A percentile compares a stretch with the other conserved stretches of the same genome.
Evolutionary conservation across 345 rosid genomes (phyloP).

Genomic region (Dipteronia dyeriana): DNA sequence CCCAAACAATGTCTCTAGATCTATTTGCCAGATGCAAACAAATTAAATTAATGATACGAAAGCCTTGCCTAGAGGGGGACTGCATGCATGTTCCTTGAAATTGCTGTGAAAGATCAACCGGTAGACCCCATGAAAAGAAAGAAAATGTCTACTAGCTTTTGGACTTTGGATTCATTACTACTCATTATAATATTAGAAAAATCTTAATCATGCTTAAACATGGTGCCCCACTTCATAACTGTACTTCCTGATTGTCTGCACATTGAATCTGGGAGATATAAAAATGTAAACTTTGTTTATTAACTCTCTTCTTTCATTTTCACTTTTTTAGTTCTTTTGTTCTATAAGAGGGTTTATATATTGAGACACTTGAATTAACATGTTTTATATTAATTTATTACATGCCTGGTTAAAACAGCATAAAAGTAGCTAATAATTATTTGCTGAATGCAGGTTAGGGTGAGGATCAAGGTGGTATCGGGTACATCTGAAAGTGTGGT

Average conservation of each 20-base stretch:
- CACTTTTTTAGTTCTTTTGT: neutral
- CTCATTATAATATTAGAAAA: slow-evolving; percentile 5
- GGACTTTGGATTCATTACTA: slow-evolving; percentile 19
- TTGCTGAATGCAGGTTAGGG: slow-evolving; percentile 51
- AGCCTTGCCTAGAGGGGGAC: slow-evolving; percentile 7
- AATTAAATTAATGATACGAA: slow-evolving; percentile 28
- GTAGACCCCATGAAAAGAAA: slow-evolving; percentile 14
- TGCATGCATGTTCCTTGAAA: slow-evolving; percentile 30
- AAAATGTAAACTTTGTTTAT: neutral
- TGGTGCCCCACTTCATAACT: slow-evolving; percentile 20
- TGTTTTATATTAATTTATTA: neutral
- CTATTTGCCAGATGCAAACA: slow-evolving; percentile 24
- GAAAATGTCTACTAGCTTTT: neutral
- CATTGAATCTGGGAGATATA: neutral
- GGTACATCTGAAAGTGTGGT: slow-evolving; percentile 50
- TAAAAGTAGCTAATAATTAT: slow-evolving; percentile 1
- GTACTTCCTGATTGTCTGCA: slow-evolving; percentile 9
- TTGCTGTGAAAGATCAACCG: slow-evolving; percentile 1
- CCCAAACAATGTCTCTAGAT: slow-evolving; percentile 10
- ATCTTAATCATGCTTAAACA: neutral
- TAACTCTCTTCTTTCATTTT: neutral
- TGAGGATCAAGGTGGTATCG: slow-evolving; percentile 69
- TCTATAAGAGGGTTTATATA: neutral
- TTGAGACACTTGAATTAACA: neutral
- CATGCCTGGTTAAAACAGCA: neutral